These are phyloP conservation scores for Penicillium psychrosexuale DNA, from an alignment of 2,329 filamentous ascomycete genomes.

Conservation along the genomic window DNA sequence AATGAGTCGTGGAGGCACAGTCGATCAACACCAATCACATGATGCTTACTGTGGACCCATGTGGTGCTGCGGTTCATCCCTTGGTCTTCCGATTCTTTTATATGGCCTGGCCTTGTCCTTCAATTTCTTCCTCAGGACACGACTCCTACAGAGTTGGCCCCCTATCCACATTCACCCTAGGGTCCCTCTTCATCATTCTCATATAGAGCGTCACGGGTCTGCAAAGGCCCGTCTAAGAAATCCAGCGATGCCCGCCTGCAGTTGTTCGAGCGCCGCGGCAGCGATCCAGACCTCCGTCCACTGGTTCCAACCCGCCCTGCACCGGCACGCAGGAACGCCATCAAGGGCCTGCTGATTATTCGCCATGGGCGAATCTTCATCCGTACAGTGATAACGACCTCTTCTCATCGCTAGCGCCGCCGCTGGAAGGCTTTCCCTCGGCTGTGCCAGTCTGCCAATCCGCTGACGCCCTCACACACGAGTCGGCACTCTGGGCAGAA, in stretches of 20 bases:
- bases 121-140: constrained; percentile 23
- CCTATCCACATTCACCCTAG: constrained; percentile 1
- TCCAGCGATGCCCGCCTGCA: constrained; percentile 25
- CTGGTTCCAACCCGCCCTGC: constrained; percentile 19
- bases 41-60: not conserved
- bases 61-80: constrained; percentile 4
- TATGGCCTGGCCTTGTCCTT: constrained; percentile 9
- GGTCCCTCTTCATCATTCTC: not conserved
- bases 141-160: constrained; percentile 16
- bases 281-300: constrained; percentile 8
- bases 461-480: constrained; percentile 17
- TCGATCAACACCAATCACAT: constrained; percentile 10
- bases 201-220: constrained; percentile 21
- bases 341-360: constrained; percentile 17
- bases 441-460: constrained; percentile 16
- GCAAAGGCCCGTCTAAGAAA: constrained; percentile 26
- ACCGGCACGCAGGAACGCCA: constrained; percentile 14
- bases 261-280: constrained; percentile 19
- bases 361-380: constrained; percentile 17
- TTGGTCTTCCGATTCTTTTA: constrained; percentile 3
- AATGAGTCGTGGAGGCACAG: constrained; percentile 18
- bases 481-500: constrained; percentile 23
- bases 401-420: constrained; percentile 12
- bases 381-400: constrained; percentile 9
- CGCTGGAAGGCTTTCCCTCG: constrained; percentile 16